A percentile compares a stretch with the other conserved stretches of the same genome.
These are phyloP conservation scores for Geotrichum fermentans DNA, from an alignment of 1,139 yeast genomes.

Conservation along the genomic window DNA sequence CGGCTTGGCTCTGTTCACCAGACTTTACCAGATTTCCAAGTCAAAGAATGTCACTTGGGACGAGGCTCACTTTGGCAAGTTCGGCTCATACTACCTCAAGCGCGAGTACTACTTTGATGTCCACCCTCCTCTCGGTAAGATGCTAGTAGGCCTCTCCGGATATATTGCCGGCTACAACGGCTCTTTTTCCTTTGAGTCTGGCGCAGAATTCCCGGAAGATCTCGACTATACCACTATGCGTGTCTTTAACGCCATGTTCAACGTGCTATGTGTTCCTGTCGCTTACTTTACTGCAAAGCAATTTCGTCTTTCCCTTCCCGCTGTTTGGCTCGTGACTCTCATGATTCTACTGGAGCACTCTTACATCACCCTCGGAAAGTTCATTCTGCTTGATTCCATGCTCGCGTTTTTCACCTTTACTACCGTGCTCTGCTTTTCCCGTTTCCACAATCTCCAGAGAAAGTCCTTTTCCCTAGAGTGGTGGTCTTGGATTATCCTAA, in stretches of 20 bases:
- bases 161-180: conserved; percentile 94
- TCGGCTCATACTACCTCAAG: conserved; percentile 87
- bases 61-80: conserved; percentile 86
- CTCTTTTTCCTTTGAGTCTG: conserved; percentile 89
- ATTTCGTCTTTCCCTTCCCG: conserved; percentile 70
- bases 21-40: conserved; percentile 62
- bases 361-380: conserved; percentile 83
- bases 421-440: conserved; percentile 69
- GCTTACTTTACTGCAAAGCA: conserved; percentile 91
- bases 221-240: conserved; percentile 90
- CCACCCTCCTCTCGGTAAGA: conserved; percentile 97
- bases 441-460: conserved; percentile 70
- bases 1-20: conserved; percentile 55
- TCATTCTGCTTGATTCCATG: conserved; percentile 94
- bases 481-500: conserved; percentile 85
- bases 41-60: conserved; percentile 84
- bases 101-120: conserved; percentile 96
- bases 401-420: conserved; percentile 85
- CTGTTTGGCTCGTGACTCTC: conserved; percentile 83
- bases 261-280: conserved; percentile 84
- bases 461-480: conserved; percentile 69
- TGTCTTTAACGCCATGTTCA: conserved; percentile 84
- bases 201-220: conserved; percentile 77
- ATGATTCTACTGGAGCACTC: conserved; percentile 85
- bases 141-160: conserved; percentile 94